Base-by-base conservation (phyloP, 2,329 filamentous ascomycete species). In the Calonectria pauciramosa region DNA sequence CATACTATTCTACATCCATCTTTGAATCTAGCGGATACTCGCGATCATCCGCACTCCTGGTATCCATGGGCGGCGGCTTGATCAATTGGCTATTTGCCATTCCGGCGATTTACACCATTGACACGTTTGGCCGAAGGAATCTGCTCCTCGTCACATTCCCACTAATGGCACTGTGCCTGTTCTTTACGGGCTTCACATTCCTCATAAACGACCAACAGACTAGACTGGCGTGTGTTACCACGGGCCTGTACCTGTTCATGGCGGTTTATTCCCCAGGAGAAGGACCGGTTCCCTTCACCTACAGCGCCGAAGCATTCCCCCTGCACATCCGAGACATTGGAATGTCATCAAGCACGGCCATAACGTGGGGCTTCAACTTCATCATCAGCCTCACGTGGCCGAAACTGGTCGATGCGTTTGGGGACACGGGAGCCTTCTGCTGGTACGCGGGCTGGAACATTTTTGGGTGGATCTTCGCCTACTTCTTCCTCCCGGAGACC, bases 71-170 rank as follows among this genome's bases (percentile, higher is more conserved):
- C 16, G 81, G 80, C 8, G 84, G 83, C n/a, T 81, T 89, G 36
- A 84, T 90, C 71, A 90, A 90, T 81, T 91, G 90, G 79, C 51
- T 90, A 32, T 91, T 76, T 71, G 82, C 83, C 5, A 74, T 84
- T 65, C 83, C 83, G 8, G 83, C 82, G 9, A 76, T 85, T 26
- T 83, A 79, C 73, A 84, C 83, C 7, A 84, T 85, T 60, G 89
- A 91, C 76, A 91, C 89, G 0, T 90, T 87, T 74, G 90, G 89
- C 16, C 87, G 90, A 38, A 86, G 90, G 18, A 84, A 87, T 26
- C 82, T 91, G 56, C 77, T 80, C 18, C 79, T 81, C 36, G 80
- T 79, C 36, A 84, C 83, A 2, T 83, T 84, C 74, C 83, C 83
- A 1, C 73, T 82, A 65, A 82, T 84, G 79, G 77, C 78, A 13